Percentiles rank a stretch among this genome's conserved stretches.
Evolutionary conservation across 1,139 yeast genomes (phyloP).

Genomic region (Debaryomyces sp.): DNA sequence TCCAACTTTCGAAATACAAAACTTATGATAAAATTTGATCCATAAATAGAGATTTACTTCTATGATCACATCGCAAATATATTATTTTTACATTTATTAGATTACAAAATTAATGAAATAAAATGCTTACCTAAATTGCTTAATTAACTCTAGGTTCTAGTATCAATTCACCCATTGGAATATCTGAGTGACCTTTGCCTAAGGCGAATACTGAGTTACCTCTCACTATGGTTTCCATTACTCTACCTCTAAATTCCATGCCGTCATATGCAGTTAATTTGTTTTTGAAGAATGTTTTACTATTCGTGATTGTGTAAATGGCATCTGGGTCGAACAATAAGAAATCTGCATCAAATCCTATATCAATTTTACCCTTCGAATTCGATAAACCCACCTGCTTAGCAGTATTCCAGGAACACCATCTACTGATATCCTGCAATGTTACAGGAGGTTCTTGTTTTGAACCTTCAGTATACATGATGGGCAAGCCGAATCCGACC

Average conservation of each 20-base stretch:
- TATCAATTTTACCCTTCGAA: slow-evolving; percentile 67
- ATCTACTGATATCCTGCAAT: slow-evolving; percentile 63
- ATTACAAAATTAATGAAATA: slow-evolving; percentile 37
- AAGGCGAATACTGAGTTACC: slow-evolving; percentile 68
- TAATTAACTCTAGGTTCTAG: slow-evolving; percentile 52
- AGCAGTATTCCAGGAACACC: slow-evolving; percentile 87
- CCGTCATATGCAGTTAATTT: slow-evolving; percentile 88
- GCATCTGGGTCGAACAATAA: slow-evolving; percentile 72
- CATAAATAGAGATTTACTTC: not conserved
- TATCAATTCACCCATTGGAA: slow-evolving; percentile 60
- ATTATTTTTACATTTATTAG: not conserved
- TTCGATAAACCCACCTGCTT: slow-evolving; percentile 78
- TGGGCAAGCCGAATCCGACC: slow-evolving; percentile 86
- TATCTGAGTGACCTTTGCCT: slow-evolving; percentile 57
- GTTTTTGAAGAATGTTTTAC: slow-evolving; percentile 72
- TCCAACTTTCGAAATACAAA: not conserved
- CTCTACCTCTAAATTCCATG: slow-evolving; percentile 65
- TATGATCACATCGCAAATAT: not conserved
- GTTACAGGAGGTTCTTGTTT: slow-evolving; percentile 55
- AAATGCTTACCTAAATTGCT: slow-evolving; percentile 24
- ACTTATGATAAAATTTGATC: not conserved
- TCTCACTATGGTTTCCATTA: slow-evolving; percentile 74
- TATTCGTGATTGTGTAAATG: slow-evolving; percentile 57
- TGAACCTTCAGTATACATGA: slow-evolving; percentile 74
- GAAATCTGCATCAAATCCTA: slow-evolving; percentile 87